Base-by-base conservation (phyloP, 2,329 filamentous ascomycete genomes). In the Sclerotinia glacialis region DNA sequence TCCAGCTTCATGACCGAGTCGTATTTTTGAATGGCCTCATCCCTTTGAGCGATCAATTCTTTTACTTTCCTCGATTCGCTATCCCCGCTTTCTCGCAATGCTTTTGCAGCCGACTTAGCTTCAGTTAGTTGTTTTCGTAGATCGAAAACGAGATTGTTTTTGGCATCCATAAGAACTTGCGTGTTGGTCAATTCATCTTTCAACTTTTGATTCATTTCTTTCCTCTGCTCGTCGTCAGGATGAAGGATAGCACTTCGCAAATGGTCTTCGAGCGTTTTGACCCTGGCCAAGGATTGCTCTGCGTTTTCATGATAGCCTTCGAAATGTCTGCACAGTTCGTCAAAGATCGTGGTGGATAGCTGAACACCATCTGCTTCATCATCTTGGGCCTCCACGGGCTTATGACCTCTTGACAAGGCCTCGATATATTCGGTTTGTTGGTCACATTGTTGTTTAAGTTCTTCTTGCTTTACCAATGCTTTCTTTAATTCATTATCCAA, bases 221-320 rank as follows among this genome's bases (percentile, higher is more conserved):
- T 47, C 21, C 40, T 58, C 40, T 28, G 16, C 2, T 58, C 40
- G 14, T 61, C 31, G 9, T 23, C 8, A 14, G 23, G 31, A 49
- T 37, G 37, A 21, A 61, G 18, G 21, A 31, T 46, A 1, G 18
- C 14, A 5, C 26, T 49, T 26, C 31, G 49, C 44, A 61, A 40
- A 3, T 11, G 6, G n/a, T 37, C 14, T 34, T 61, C 58, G 6
- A 49, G n/a, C 16, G 5, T 0, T 21, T 4, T 37, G 7, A 37
- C 31, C 21, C 58, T 37, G 31, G 28, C 58, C 9, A 26, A 18
- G 11, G 44, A 61, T 26, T 2, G n/a, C 49, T 37, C 42, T n/a
- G 44, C 44, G 26, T 61, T 61, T 1, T 23, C 58, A 49, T 61
- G 58, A 40, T 61, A 61, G 31, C 58, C 14, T 12, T 61, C 58